Evolutionary conservation across 768 basidiomycete genomes (phyloP), one percentile per base, ranked within the genome.

Genomic region (Suillus bovinus): DNA sequence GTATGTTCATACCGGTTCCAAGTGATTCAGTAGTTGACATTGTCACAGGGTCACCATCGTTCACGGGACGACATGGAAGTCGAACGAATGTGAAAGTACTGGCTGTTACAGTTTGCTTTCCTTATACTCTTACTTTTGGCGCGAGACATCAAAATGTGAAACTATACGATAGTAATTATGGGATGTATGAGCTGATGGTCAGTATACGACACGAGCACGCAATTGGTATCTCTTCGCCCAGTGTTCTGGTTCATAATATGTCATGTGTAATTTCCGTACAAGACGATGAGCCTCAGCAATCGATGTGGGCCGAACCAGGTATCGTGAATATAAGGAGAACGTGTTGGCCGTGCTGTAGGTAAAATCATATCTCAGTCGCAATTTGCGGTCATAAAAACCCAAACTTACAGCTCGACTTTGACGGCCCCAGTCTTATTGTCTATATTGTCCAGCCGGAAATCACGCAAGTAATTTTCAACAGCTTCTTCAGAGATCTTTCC

Each of bases 221-320:
- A 87, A 68, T 29, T 70, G 73, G 68, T 79, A 84, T 64, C 74
- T 77, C 47, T 73, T 71, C 20, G 75, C 76, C 62, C 76, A 74
- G 2, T 55, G 54, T 20, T 73, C 78, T 31, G 76, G 75, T 10
- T 73, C 72, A 62, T 77, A 84, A 39, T 76, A 74, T 1, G 83
- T 86, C 79, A 85, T 81, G 70, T 94, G 89, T 50, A 88, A 63
- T 41, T 77, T 72, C 56, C 88, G 84, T 22, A 86, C 86, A 29
- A 93, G 74, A 58, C 83, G 84, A 67, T 90, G 84, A 1, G 92
- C 92, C 68, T 93, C 89, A 10, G 88, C 80, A 20, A 79, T 74
- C 0, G 85, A 84, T 3, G 75, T 71, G 59, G 89, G 72, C 38
- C 83, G 84, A 31, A 93, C 78, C 11, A 87, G 65, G 65, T 82